A percentile compares a stretch with the other conserved stretches of the same genome.
These are phyloP conservation scores for Xenoacremonium recifei DNA, from an alignment of 2,329 filamentous ascomycete genomes.

Conservation along the genomic window DNA sequence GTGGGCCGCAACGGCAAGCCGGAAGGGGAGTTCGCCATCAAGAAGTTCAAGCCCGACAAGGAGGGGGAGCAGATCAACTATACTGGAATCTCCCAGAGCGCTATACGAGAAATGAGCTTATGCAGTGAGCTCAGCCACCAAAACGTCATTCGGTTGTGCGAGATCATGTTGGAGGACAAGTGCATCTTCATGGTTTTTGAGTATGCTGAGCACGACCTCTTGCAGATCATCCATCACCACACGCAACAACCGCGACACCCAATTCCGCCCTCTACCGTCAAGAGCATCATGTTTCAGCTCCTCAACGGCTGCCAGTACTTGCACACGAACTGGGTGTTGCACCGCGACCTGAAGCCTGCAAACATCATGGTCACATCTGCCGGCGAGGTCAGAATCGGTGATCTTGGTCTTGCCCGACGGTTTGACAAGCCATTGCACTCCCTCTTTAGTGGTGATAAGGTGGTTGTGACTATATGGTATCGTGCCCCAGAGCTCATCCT, in stretches of 20 bases:
- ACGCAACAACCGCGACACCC: constrained; percentile 84
- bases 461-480: constrained; percentile 99
- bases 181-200: constrained; percentile 99
- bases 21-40: constrained; percentile 89
- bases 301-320: constrained; percentile 93
- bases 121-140: constrained; percentile 87
- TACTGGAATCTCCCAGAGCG: constrained; percentile 95
- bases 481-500: constrained; percentile 91
- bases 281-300: constrained; percentile 93
- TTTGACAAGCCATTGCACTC: constrained; percentile 94
- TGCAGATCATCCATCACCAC: constrained; percentile 98
- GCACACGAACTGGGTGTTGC: constrained; percentile 94
- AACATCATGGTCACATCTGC: constrained; percentile 97
- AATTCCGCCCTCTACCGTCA: constrained; percentile 85
- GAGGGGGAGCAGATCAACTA: constrained; percentile 94
- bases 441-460: constrained; percentile 91
- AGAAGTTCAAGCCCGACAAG: constrained; percentile 99
- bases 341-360: constrained; percentile 94
- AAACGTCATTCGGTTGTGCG: constrained; percentile 87
- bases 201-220: constrained; percentile 93
- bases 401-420: constrained; percentile 85
- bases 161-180: constrained; percentile 97
- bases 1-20: constrained; percentile 55
- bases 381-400: constrained; percentile 91
- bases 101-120: constrained; percentile 94